phyloP scores from a whole-genome alignment of 2,329 filamentous ascomycete genomes.

The Aspergillus vadensis region DNA sequence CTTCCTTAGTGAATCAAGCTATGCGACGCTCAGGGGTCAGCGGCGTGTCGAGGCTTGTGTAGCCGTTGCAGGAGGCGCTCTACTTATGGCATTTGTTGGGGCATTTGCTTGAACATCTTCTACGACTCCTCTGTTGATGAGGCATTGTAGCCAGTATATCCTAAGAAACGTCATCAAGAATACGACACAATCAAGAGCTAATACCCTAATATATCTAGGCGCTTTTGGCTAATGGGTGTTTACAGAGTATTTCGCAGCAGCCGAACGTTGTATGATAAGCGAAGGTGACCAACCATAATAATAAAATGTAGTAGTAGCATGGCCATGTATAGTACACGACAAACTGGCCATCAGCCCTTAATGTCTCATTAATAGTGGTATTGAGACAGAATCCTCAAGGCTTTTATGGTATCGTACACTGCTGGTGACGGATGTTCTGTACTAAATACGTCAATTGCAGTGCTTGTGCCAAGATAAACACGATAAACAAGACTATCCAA shows the following conservation, averaged over 20 bases:
- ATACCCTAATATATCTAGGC: neutral
- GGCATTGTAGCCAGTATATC: neutral
- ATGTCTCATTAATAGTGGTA: too few relatives aligned
- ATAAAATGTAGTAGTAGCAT: too few relatives aligned
- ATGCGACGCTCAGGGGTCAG: slow-evolving; percentile 59
- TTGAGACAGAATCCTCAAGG: too few relatives aligned
- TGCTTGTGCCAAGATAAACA: too few relatives aligned
- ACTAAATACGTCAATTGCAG: too few relatives aligned
- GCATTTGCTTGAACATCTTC: slow-evolving; percentile 59
- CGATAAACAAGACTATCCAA: too few relatives aligned
- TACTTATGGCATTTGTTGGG: slow-evolving; percentile 68
- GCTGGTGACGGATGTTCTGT: too few relatives aligned
- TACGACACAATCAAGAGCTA: too few relatives aligned
- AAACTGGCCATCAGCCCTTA: too few relatives aligned
- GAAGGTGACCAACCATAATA: too few relatives aligned
- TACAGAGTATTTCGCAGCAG: neutral
- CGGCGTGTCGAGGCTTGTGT: slow-evolving; percentile 63
- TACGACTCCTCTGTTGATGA: slow-evolving; percentile 13
- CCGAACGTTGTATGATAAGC: neutral
- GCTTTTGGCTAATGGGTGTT: neutral
- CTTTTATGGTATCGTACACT: too few relatives aligned
- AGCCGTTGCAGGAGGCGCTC: slow-evolving; percentile 61
- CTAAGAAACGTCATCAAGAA: neutral
- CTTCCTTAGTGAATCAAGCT: slow-evolving; percentile 69
- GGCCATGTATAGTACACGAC: too few relatives aligned